Evolutionary conservation across 192 early-diverging fungal species (phyloP), one percentile per base, ranked within the genome.

Genomic region (Neocallimastix lanati): DNA sequence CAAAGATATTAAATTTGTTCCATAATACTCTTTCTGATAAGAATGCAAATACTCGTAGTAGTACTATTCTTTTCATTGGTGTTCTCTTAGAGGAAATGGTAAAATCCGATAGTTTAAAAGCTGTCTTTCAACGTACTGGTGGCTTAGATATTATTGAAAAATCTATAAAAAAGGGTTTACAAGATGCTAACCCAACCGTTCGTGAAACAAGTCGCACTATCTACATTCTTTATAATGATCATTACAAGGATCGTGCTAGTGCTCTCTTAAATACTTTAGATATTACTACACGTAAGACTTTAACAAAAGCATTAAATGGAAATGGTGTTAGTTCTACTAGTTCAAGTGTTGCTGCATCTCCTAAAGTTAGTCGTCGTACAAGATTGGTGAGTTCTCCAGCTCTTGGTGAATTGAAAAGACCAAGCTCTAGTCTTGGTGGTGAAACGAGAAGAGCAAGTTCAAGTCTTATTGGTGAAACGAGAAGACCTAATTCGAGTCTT

Each of bases 1-100:
- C 76, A n/a, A 77, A 79, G 28, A 81, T 35, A 78, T 30, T 85
- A 38, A 58, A 82, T 77, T n/a, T 77, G 15, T 79, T 84, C 50
- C 9, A 33, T 4, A 81, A 78, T 21, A 76, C 50, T 12, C 14
- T 82, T 3, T 28, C 37, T 4, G 85, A 86, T 79, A 86, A 86
- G 38, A 86, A 80, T 76, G 79, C 81, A 0, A 81, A 28, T 29
- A 76, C 82, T 16, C 67, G 85, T 27, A 36, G 38, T 11, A 80
- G 80, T 29, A 76, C 81, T n/a, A 77, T 81, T 13, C 30, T 30
- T 29, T 81, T 79, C 11, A 21, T 84, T 14, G 80, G 79, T 33
- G 77, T 67, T 1, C 29, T 80, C 0, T 18, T 85, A 30, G 80
- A 84, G 29, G 30, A 76, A 36, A 82, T 85, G 78, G 38, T 13